These are phyloP conservation scores for Tieghemostelium lacteum DNA, from an alignment of 78 protist species.

Conservation along the genomic window DNA sequence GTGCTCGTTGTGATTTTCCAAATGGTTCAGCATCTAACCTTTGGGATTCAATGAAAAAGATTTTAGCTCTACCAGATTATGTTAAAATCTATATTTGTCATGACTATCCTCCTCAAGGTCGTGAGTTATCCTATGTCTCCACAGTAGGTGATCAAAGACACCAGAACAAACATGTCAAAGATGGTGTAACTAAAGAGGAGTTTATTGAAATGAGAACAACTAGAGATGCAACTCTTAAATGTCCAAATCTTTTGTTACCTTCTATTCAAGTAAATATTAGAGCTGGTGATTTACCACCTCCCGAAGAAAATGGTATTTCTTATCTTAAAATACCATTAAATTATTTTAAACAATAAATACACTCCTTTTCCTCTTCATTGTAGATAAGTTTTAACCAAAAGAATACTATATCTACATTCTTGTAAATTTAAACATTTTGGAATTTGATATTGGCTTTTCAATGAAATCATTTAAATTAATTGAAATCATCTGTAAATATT, in stretches of 20 bases:
- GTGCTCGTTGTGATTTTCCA: conserved; percentile 88
- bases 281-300: conserved; percentile 81
- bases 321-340: conserved; percentile 76
- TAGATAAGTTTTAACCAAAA: neutral
- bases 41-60: conserved; percentile 67
- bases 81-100: conserved; percentile 76
- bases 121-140: conserved; percentile 20
- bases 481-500: neutral
- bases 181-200: conserved; percentile 54
- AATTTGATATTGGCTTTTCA: conserved; percentile 16
- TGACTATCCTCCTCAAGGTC: conserved; percentile 82
- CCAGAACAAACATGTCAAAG: conserved; percentile 64
- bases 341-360: conserved; percentile 47
- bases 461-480: neutral
- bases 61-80: conserved; percentile 48
- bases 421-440: conserved; percentile 58
- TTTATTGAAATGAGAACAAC: conserved; percentile 64
- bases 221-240: conserved; percentile 76
- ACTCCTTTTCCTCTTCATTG: neutral
- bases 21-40: conserved; percentile 62
- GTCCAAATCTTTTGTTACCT: conserved; percentile 77
- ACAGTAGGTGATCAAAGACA: conserved; percentile 74
- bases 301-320: conserved; percentile 72
- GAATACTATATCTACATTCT: conserved; percentile 1
- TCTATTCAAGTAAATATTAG: conserved; percentile 83